Percentiles rank a stretch among this genome's conserved stretches.
Evolutionary conservation across 257 asterid species (phyloP).

Genomic region (Penstemon newberryi): DNA sequence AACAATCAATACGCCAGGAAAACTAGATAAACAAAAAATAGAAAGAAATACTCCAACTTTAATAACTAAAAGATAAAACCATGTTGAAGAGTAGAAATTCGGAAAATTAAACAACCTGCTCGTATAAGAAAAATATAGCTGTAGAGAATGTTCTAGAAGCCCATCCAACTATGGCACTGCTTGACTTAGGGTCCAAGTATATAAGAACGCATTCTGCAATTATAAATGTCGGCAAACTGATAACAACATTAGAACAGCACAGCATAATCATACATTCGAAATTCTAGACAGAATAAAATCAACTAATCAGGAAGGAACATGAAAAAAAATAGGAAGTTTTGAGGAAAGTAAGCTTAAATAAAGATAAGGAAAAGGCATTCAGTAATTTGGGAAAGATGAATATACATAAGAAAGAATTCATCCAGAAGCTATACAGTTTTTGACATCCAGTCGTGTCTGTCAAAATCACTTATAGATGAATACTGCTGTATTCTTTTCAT

Average conservation of each 20-base stretch:
- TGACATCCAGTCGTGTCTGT: conserved; percentile 1
- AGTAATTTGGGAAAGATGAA: not conserved
- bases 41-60: not conserved
- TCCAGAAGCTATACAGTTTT: not conserved
- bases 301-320: not conserved
- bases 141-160: conserved; percentile 86
- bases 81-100: conserved; percentile 19
- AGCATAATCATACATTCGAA: conserved; percentile 20
- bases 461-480: not conserved
- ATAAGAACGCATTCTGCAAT: conserved; percentile 99
- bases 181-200: conserved; percentile 91
- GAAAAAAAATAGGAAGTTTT: not conserved
- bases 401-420: not conserved
- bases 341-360: not conserved
- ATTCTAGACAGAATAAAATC: not conserved
- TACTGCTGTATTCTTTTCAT: not conserved
- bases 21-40: not conserved
- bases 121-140: conserved; percentile 87
- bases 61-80: not conserved
- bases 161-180: conserved; percentile 82
- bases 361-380: not conserved
- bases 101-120: conserved; percentile 66
- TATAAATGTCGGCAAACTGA: conserved; percentile 99
- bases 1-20: conserved; percentile 23
- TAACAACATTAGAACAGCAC: conserved; percentile 60